Conservation (phyloP, 352 stramenopile genomes). For the Globisporangium cylindrosporum region DNA sequence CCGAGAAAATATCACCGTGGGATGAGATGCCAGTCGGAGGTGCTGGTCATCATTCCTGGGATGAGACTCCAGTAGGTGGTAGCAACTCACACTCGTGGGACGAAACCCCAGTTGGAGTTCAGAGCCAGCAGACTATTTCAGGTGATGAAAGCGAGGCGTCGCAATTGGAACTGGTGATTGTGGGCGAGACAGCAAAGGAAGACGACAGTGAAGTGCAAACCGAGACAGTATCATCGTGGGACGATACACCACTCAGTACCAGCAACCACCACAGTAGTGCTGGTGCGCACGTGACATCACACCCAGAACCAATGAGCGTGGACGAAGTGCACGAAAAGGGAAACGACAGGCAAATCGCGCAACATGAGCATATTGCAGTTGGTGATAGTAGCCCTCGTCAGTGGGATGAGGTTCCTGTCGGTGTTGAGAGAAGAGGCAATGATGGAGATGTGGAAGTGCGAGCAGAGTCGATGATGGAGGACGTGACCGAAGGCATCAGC, state of each 20-base stretch:
- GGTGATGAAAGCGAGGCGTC: neutral
- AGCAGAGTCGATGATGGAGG: neutral
- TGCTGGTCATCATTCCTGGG: neutral
- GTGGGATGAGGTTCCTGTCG: neutral
- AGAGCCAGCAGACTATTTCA: neutral
- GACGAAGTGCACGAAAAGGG: neutral
- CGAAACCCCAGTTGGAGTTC: conserved; percentile 5
- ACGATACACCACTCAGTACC: conserved; percentile 10
- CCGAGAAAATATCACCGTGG: neutral
- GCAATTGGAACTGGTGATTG: neutral
- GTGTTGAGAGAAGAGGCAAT: neutral
- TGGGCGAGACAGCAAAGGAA: neutral
- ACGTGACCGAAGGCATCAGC: no score
- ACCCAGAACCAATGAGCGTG: conserved; percentile 1
- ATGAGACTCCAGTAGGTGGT: conserved; percentile 1
- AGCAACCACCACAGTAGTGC: neutral
- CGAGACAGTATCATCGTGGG: conserved; percentile 2
- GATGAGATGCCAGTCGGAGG: conserved; percentile 11
- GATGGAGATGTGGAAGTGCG: neutral
- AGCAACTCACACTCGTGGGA: neutral
- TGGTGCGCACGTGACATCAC: neutral
- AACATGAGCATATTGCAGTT: conserved; percentile 1
- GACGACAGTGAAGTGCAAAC: neutral
- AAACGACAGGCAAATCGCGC: neutral
- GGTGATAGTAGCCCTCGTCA: neutral